Evolutionary conservation across 768 basidiomycete species (phyloP), one percentile per base, ranked within the genome.

Genomic region (Trametes gibbosa): DNA sequence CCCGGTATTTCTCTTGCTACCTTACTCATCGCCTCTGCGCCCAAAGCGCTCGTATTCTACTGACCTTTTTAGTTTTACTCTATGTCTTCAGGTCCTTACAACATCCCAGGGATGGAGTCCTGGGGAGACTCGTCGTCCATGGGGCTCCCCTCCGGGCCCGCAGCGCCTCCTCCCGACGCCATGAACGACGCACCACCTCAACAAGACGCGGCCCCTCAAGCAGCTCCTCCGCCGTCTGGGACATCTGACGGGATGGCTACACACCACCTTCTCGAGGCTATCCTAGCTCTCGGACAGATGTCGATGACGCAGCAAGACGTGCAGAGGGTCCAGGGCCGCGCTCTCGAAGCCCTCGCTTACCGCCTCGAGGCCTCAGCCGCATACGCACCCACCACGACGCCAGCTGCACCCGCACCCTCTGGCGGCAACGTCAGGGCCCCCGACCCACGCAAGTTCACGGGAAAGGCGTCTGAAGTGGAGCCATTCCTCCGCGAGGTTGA

Each of bases 401-500:
- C 40, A 17, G 40, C 40, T 41, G 40, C 40, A 17, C n/a, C n/a
- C 40, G n/a, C 16, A 41, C n/a, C 10, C 40, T 41, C 40, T 17
- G 40, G 40, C n/a, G 40, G 40, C 40, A 41, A 35, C 40, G 42
- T 57, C 25, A 49, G 25, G 48, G 34, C 27, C 7, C 56, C 35
- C 19, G 43, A 59, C 34, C 58, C 58, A 5, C 32, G 58, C 24
- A 48, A 25, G 40, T 59, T 59, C n/a, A 52, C 51, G 24, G 58
- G 50, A 1, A 52, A 43, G 50, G 24, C 58, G 4, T 19, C 43
- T 3, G 35, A 45, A n/a, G 58, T 59, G 43, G 43, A 35, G n/a
- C 43, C 35, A 9, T 59, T 59, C 50, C 45, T 59, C 5, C 16
- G 29, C n/a, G 58, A 59, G 17, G n/a, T 59, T 23, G 24, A 49